phyloP scores from a whole-genome alignment of 148 eudicot genomes.

The Chenopodium album region DNA sequence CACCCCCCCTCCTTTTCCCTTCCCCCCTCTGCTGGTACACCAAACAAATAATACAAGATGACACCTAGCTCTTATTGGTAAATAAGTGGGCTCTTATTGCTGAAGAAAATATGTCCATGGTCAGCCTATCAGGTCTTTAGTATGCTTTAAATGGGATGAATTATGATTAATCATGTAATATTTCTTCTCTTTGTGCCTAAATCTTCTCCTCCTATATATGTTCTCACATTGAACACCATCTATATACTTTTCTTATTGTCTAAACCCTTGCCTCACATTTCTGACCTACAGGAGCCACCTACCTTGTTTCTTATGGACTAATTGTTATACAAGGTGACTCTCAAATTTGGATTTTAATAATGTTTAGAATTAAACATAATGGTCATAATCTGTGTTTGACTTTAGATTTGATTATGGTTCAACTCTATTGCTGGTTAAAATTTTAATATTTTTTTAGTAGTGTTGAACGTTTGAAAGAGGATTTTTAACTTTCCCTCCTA shows the following conservation, averaged over 20 bases:
- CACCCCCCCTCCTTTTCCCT: not conserved
- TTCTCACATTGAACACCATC: not conserved
- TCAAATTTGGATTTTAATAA: not conserved
- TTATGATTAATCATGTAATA: not conserved
- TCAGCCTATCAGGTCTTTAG: not conserved
- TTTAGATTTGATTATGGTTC: not conserved
- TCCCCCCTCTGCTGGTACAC: not conserved
- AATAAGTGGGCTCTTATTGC: not conserved
- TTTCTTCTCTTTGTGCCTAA: not conserved
- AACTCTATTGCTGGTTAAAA: not conserved
- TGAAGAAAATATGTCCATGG: not conserved
- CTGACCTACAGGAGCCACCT: not conserved
- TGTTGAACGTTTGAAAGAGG: too few species aligned
- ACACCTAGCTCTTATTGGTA: not conserved
- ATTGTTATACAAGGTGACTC: not conserved
- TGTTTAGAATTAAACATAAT: not conserved
- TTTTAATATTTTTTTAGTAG: too few species aligned
- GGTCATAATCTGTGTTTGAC: not conserved
- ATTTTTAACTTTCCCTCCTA: too few species aligned
- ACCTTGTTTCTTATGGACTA: not conserved
- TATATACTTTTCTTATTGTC: not conserved
- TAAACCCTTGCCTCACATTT: not conserved
- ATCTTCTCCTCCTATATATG: not conserved
- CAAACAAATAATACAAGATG: not conserved
- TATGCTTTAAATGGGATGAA: not conserved